A percentile compares a stretch with the other conserved stretches of the same genome.
These are phyloP conservation scores for Starmerella vitae DNA, from an alignment of 805 yeast genomes.

Conservation along the genomic window DNA sequence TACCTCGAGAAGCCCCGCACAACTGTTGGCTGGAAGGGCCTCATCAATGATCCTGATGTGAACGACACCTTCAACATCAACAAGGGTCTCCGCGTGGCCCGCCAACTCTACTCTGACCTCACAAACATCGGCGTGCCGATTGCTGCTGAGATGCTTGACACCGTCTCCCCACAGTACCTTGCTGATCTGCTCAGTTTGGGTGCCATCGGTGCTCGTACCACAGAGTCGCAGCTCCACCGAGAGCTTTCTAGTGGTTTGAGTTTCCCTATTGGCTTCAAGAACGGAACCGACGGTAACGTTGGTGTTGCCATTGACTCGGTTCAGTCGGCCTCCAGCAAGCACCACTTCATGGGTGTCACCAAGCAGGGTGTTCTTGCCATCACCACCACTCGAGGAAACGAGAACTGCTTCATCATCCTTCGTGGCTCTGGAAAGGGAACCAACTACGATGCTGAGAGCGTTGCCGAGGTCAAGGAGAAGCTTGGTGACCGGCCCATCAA, in stretches of 20 bases:
- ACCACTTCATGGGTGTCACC: slow-evolving; percentile 94
- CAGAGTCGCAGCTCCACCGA: slow-evolving; percentile 95
- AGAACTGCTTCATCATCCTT: slow-evolving; percentile 82
- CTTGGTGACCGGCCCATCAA: slow-evolving; percentile 37
- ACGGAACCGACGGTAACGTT: slow-evolving; percentile 93
- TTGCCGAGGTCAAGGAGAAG: slow-evolving; percentile 56
- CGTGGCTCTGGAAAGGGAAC: slow-evolving; percentile 95
- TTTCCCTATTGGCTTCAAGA: slow-evolving; percentile 98
- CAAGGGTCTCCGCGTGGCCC: slow-evolving; percentile 78
- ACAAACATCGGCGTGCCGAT: slow-evolving; percentile 76
- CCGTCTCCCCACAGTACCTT: slow-evolving; percentile 91
- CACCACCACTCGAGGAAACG: slow-evolving; percentile 89
- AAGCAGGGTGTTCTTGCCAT: slow-evolving; percentile 95
- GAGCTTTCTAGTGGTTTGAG: slow-evolving; percentile 94
- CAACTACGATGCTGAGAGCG: slow-evolving; percentile 74
- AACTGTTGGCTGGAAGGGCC: slow-evolving; percentile 98
- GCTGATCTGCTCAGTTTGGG: slow-evolving; percentile 86
- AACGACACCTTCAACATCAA: slow-evolving; percentile 87
- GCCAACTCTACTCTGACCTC: slow-evolving; percentile 71
- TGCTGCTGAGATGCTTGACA: slow-evolving; percentile 96
- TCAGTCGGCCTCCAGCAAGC: slow-evolving; percentile 79
- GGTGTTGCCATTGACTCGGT: slow-evolving; percentile 91
- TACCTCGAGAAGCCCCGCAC: slow-evolving; percentile 97
- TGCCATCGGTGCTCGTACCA: slow-evolving; percentile 98
- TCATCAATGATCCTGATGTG: slow-evolving; percentile 91